Conservation (phyloP, 1,284 basidiomycete genomes). For the Cutaneotrichosporon sp. region DNA sequence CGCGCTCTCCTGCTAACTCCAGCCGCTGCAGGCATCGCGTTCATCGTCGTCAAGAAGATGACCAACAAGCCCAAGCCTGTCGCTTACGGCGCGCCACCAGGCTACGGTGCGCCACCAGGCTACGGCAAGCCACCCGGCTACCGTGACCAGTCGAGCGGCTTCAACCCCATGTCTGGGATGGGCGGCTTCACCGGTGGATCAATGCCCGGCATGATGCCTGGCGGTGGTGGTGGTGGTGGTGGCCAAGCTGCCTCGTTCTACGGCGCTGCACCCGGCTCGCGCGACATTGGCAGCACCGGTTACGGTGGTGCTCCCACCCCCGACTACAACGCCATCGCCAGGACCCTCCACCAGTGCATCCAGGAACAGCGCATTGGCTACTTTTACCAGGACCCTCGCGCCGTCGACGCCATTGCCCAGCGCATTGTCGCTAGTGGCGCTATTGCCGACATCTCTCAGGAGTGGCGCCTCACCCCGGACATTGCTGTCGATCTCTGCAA, state of each 20-base stretch:
- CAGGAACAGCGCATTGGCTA: slow-evolving; percentile 52
- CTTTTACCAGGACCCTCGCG: slow-evolving; percentile 56
- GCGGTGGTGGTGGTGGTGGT: slow-evolving; percentile 1
- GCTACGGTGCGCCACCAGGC: too few relatives aligned
- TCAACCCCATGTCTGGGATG: neutral
- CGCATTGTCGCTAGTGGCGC: slow-evolving; percentile 50
- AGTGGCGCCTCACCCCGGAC: slow-evolving; percentile 54
- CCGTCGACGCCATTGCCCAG: slow-evolving; percentile 52
- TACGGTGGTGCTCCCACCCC: slow-evolving; percentile 10
- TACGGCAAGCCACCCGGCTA: slow-evolving; percentile 14
- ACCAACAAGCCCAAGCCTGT: slow-evolving; percentile 18
- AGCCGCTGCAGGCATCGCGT: slow-evolving; percentile 22
- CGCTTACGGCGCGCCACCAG: slow-evolving; percentile 12
- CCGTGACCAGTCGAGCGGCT: neutral
- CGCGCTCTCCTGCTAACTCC: neutral
- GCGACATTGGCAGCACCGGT: slow-evolving; percentile 10
- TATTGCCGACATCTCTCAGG: slow-evolving; percentile 47
- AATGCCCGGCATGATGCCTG: neutral
- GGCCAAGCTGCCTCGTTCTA: slow-evolving; percentile 11
- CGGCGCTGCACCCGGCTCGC: slow-evolving; percentile 8
- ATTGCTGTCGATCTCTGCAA: slow-evolving; percentile 39
- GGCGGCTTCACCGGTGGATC: slow-evolving; percentile 7
- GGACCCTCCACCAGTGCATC: slow-evolving; percentile 48
- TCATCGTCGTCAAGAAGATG: slow-evolving; percentile 25
- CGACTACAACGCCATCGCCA: slow-evolving; percentile 12